Conservation (phyloP, 139 green algal genomes). For the Picochlorum costavermella region DNA sequence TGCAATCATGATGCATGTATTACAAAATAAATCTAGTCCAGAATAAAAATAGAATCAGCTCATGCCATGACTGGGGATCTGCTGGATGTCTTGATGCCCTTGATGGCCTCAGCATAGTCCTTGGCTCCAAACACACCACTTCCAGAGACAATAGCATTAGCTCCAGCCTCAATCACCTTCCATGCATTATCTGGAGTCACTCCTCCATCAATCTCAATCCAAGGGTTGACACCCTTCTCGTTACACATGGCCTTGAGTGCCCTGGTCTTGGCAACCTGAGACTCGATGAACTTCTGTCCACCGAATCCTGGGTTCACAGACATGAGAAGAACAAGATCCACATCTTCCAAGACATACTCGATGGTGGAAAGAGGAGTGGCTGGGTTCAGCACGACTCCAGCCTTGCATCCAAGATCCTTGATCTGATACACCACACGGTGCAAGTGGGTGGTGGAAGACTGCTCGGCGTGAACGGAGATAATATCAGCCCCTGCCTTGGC, state of each 20-base stretch:
- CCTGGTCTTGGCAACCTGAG: conserved; percentile 88
- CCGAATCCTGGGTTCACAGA: conserved; percentile 98
- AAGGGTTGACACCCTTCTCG: conserved; percentile 86
- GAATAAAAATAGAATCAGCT: conserved; percentile 3
- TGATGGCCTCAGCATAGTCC: conserved; percentile 60
- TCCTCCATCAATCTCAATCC: conserved; percentile 98
- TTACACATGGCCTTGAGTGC: conserved; percentile 83
- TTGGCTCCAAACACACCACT: conserved; percentile 84
- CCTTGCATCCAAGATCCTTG: conserved; percentile 94
- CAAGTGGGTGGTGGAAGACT: conserved; percentile 88
- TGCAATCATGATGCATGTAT: neutral
- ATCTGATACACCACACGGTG: conserved; percentile 91
- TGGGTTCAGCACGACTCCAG: conserved; percentile 97
- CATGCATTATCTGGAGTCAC: conserved; percentile 89
- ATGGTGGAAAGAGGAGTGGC: conserved; percentile 75
- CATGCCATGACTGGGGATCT: conserved; percentile 27
- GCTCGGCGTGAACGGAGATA: conserved; percentile 91
- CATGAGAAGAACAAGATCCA: conserved; percentile 97
- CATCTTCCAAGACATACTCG: conserved; percentile 82
- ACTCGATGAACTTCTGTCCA: conserved; percentile 97
- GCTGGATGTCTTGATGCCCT: conserved; percentile 55
- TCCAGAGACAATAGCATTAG: conserved; percentile 93
- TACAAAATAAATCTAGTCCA: neutral
- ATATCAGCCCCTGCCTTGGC: conserved; percentile 98
- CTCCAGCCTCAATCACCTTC: conserved; percentile 86